Base-by-base conservation (phyloP, 768 basidiomycete genomes). In the Hortiboletus campestris region DNA sequence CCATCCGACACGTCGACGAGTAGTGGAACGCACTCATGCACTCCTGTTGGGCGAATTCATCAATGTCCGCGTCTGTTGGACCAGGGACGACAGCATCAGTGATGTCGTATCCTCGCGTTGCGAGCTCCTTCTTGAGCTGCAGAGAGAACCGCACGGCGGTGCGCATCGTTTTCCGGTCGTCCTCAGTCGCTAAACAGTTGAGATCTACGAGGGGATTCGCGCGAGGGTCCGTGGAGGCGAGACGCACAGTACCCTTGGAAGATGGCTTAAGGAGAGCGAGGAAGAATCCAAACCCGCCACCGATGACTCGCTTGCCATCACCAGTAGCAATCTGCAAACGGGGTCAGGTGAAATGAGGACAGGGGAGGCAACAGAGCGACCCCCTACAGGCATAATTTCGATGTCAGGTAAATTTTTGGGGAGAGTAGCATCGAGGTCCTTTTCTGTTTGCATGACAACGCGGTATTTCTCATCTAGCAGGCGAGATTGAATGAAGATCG, bases 1-100 rank as follows among this genome's bases (percentile, higher is more conserved):
- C 73, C 73, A 76, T 75, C 17, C 75, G 56, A 63, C 75, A 76
- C n/a, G 16, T 17, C 32, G 46, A 47, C 5, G 32, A 32, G 20
- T 11, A 35, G 19, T 47, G 31, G 8, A 8, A 16, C 14, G 10
- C 20, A 25, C 46, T 47, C 34, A 22, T 34, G 16, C 55, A 46
- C 19, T 58, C 22, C 3, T 25, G 31, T 19, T 14, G n/a, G 34
- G 48, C 36, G 32, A 53, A 43, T 9, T 10, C 45, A 17, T 44
- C 40, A n/a, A 48, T 22, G 19, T 46, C 41, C 13, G n/a, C 41
- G 34, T 43, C 51, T 9, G 43, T 28, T 3, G 17, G 32, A n/a
- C 31, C 10, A 12, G 51, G 51, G 28, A 46, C 35, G 28, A 48
- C 14, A 2, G 16, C 45, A 9, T 56, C 49, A 1, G 13, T 20